Percentiles rank a stretch among this genome's conserved stretches.
Evolutionary conservation across 345 rosid genomes (phyloP).

Genomic region (Corymbia maculata): DNA sequence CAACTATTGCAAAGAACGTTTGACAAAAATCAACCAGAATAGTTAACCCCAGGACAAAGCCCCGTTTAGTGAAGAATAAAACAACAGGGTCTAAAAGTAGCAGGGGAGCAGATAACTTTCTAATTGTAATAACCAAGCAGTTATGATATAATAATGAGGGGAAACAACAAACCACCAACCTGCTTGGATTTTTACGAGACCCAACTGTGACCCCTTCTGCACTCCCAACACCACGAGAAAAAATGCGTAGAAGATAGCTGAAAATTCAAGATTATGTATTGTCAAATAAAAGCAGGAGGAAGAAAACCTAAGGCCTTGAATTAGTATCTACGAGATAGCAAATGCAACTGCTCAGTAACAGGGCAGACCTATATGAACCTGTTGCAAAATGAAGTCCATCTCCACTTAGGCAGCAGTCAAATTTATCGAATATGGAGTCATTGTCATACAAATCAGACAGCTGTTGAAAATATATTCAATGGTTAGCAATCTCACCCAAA

Average conservation of each 20-base stretch:
- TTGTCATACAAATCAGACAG: constrained; percentile 45
- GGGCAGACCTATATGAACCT: constrained; percentile 57
- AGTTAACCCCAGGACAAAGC: not conserved
- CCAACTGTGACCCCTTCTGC: constrained; percentile 39
- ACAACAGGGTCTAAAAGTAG: not conserved
- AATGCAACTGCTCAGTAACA: not conserved
- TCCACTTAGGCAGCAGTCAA: constrained; percentile 57
- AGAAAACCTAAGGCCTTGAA: not conserved
- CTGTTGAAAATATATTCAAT: constrained; percentile 20
- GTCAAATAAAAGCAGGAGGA: not conserved
- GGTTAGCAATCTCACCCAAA: not conserved
- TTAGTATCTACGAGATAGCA: not conserved
- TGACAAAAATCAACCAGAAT: not conserved
- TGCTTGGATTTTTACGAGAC: constrained; percentile 34
- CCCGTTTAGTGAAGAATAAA: not conserved
- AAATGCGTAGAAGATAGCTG: constrained; percentile 49
- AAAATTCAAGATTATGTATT: not conserved
- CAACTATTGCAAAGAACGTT: not conserved
- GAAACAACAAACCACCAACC: constrained; percentile 12
- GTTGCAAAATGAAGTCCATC: constrained; percentile 54
- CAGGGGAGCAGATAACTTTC: not conserved
- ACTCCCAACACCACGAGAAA: constrained; percentile 31
- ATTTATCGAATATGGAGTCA: constrained; percentile 63
- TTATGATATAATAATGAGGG: not conserved
- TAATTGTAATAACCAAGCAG: not conserved